phyloP scores from a whole-genome alignment of 129 eudicot species.

The sunflower (Helianthus annuus) region DNA sequence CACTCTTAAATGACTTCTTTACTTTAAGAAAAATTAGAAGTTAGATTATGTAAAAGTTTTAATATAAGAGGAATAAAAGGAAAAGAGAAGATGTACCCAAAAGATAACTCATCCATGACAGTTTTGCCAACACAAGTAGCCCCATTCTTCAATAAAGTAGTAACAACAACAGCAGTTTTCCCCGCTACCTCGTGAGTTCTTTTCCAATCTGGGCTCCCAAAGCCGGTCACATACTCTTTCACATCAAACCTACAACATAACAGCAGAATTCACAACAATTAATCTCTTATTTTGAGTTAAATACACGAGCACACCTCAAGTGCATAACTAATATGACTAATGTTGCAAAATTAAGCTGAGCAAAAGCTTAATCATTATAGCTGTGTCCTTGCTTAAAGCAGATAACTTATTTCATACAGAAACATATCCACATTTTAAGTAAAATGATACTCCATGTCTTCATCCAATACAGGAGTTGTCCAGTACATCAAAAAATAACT shows the following conservation, averaged over 20 bases:
- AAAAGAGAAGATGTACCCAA: conserved; percentile 52
- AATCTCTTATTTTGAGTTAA: background rate
- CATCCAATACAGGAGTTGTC: background rate
- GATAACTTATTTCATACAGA: background rate
- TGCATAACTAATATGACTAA: conserved; percentile 1
- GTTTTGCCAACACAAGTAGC: conserved; percentile 90
- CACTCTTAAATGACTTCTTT: background rate
- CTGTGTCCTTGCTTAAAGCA: conserved; percentile 5
- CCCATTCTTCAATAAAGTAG: conserved; percentile 68
- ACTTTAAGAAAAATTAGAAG: background rate
- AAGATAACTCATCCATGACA: conserved; percentile 70
- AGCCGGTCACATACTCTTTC: conserved; percentile 78
- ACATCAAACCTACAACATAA: conserved; percentile 71
- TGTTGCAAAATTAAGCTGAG: conserved; percentile 5
- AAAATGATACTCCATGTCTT: conserved; percentile 3
- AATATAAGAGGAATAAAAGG: background rate
- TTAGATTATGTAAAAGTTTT: background rate
- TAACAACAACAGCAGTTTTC: conserved; percentile 76
- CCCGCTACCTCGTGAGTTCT: conserved; percentile 74
- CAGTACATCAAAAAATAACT: background rate
- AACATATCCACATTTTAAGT: conserved; percentile 13
- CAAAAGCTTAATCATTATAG: conserved; percentile 20
- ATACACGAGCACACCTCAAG: conserved; percentile 1
- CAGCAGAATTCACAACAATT: conserved; percentile 6
- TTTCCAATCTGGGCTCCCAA: conserved; percentile 84